Conservation (phyloP, 257 asterid species). For the Rhazya stricta region DNA sequence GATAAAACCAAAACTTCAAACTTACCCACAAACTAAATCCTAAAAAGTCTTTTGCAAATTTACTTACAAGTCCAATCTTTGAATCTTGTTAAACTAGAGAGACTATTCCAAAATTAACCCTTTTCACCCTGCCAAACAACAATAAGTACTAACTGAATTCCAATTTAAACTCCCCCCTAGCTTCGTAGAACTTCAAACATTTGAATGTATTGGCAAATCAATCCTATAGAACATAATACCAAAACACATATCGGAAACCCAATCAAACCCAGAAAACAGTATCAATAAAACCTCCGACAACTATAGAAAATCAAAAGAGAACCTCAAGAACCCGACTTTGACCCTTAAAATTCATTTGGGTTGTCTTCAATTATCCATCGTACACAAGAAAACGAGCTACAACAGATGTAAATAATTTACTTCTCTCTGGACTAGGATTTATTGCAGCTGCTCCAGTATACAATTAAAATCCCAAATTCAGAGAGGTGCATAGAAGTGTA, state of each 20-base stretch:
- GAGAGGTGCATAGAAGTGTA: conserved; percentile 9
- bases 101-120: conserved; percentile 9
- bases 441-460: conserved; percentile 4
- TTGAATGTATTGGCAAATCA: conserved; percentile 2
- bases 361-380: conserved; percentile 21
- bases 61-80: conserved; percentile 12
- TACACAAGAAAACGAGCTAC: conserved; percentile 8
- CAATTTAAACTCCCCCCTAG: background rate
- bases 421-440: conserved; percentile 21
- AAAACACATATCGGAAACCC: conserved; percentile 16
- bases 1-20: conserved; percentile 29
- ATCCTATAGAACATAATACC: conserved; percentile 16
- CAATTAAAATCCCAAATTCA: conserved; percentile 24
- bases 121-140: background rate
- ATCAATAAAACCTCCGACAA: conserved; percentile 1
- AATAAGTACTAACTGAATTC: background rate
- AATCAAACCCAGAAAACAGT: conserved; percentile 9
- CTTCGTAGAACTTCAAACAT: conserved; percentile 14
- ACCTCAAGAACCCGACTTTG: conserved; percentile 11
- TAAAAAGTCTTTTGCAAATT: conserved; percentile 14
- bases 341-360: conserved; percentile 15
- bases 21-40: conserved; percentile 18
- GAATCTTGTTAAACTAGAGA: conserved; percentile 13
- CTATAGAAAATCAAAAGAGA: conserved; percentile 6
- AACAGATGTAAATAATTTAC: conserved; percentile 9